Evolutionary conservation across 2,329 filamentous ascomycete species (phyloP), one percentile per base, ranked within the genome.

Genomic region (Thielaviopsis ethacetica): DNA sequence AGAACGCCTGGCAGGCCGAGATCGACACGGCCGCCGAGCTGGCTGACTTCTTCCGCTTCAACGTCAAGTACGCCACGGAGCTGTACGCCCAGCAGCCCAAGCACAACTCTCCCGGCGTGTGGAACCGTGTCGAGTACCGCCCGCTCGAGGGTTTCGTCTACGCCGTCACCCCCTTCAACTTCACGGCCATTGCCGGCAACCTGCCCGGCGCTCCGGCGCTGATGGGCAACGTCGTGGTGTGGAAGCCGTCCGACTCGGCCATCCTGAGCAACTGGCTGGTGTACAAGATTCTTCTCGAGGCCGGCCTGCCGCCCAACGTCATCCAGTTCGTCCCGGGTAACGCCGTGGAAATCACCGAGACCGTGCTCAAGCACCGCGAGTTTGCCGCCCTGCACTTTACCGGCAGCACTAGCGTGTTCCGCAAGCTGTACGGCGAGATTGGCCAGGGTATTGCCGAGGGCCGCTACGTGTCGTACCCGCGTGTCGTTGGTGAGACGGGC

Each of bases 1-100:
- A 97, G 81, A 97, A 96, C 71, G 89, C 88, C 54, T 97, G 90
- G 90, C 91, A 98, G 73, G 91, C 93, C n/a, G 91, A 98, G 78
- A 97, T 97, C 63, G 91, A 97, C 71, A 81, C 91, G 47, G 91
- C 91, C 19, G 91, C 91, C 9, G 93, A 98, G 77, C 74, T 95
- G 65, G 85, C 82, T 65, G 91, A 98, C 70, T 97, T 97, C 73
- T 76, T 97, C 69, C 83, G 90, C 68, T 95, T 96, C 76, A 93
- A 93, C 68, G 91, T 96, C 57, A 83, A 91, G 70, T 96, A 93
- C 68, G 91, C 91, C 27, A 85, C 95, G 73, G 88, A 96, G 69
- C 75, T 95, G 59, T 95, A 96, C 70, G 81, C 82, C 44, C 83
- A 89, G 69, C 93, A 98, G 72, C 91, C 91, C 15, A 79, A 77